Percentiles rank a stretch among this genome's conserved stretches.
phyloP scores from a whole-genome alignment of 352 stramenopile species.

The Pythium plurisporium region DNA sequence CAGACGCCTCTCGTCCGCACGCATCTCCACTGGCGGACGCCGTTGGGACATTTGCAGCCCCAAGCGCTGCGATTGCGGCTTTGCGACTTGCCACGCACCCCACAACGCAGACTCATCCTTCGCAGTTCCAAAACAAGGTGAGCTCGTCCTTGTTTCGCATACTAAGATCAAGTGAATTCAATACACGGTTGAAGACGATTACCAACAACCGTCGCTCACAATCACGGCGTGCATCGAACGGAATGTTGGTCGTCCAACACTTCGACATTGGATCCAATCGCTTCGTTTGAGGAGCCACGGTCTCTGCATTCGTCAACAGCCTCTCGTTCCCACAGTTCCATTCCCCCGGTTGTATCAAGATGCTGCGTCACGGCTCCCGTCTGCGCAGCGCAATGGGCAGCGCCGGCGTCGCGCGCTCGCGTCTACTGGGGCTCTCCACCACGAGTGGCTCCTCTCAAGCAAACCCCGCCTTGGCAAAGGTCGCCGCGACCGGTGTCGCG shows the following conservation, averaged over 20 bases:
- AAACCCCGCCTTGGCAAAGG: not conserved
- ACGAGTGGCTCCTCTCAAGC: not conserved
- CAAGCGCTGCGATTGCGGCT: no score
- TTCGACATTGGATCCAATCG: not conserved
- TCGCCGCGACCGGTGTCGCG: not conserved
- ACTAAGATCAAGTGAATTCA: slow-evolving; percentile 5
- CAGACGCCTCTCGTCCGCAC: no score
- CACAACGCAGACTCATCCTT: no score
- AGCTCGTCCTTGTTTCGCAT: not conserved
- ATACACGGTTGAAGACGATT: slow-evolving; percentile 4
- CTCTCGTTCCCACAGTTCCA: no score
- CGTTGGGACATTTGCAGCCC: no score
- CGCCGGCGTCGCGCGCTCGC: not conserved
- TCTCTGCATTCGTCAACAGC: not conserved
- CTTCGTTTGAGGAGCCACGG: not conserved
- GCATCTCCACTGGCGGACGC: no score
- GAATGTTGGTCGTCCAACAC: not conserved
- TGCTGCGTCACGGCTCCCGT: slow-evolving; percentile 6
- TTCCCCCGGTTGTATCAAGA: no score
- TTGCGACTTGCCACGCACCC: no score
- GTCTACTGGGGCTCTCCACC: slow-evolving; percentile 2
- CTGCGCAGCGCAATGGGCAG: not conserved
- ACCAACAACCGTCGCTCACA: not conserved
- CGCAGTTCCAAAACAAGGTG: not conserved
- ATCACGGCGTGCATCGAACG: no score